Base-by-base conservation (phyloP, 2,329 filamentous ascomycete genomes). In the Penicillium glabrum region DNA sequence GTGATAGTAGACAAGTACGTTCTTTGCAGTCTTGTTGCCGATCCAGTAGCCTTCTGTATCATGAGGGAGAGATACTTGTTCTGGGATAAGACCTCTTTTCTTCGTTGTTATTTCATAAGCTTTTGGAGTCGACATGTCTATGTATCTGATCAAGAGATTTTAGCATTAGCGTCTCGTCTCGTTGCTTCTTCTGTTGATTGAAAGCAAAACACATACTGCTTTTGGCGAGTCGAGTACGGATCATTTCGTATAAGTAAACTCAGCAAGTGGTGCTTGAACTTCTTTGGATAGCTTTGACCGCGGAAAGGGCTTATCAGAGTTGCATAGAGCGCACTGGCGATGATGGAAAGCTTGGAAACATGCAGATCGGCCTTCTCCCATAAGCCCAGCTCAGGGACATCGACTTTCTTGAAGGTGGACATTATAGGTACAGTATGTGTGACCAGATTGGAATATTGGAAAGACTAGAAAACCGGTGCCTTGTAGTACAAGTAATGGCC, bases 281-380 rank as follows among this genome's bases (percentile, higher is more conserved):
- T 62, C 48, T 64, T 71, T 19, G 75, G 69, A 37, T 75, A 75
- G 29, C 57, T 63, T 19, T 71, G 62, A 5, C 75, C 75, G 16
- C 77, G 75, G 53, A 78, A 77, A 1, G 72, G 55, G 14, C 72
- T 75, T 5, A 73, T 70, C 27, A 75, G 58, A 23, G 72, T 67
- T 19, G 62, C 67, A 53, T 70, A 71, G 5, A 75, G 50, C 6
- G 60, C 57, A 6, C 64, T 61, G 14, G 63, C 64, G 5, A 70
- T 35, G 13, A 74, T 33, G 4, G 65, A 66, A 1, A 75, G 49
- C 6, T 64, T 55, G 16, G 60, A 63, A 6, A 71, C 64, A 16
- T 69, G 50, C 13, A 74, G 46, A 45, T 74, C 71, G 11, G 66
- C 61, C 51, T 69, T 75, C 60, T 77, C 74, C 60, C 65, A 67